Percentiles rank a stretch among this genome's conserved stretches.
Evolutionary conservation across 768 basidiomycete genomes (phyloP).

Genomic region (Naganishia onofrii): DNA sequence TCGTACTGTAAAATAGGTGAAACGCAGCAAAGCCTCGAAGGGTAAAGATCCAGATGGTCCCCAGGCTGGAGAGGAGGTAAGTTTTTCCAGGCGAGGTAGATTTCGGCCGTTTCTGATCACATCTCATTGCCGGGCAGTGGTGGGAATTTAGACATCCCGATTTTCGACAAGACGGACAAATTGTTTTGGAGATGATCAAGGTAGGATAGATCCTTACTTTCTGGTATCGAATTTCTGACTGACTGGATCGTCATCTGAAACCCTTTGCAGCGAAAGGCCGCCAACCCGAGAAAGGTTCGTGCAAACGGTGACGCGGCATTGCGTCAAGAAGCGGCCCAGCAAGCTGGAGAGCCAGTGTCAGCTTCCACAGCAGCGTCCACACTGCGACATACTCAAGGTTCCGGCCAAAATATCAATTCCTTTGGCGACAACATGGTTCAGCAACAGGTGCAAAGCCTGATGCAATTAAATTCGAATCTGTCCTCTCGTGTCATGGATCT

Average conservation of each 20-base stretch:
- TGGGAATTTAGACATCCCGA: conserved; percentile 25
- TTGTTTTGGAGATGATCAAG: conserved; percentile 16
- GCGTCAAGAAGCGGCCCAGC: conserved; percentile 11
- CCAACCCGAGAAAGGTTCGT: conserved; percentile 38
- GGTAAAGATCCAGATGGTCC: neutral
- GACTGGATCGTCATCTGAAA: neutral
- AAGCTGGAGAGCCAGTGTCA: neutral
- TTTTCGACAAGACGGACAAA: conserved; percentile 13
- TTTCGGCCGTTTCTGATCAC: neutral
- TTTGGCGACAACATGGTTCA: conserved; percentile 32
- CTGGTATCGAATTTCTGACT: neutral
- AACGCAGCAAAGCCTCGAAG: neutral
- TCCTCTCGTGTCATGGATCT: conserved; percentile 11
- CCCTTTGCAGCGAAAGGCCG: conserved; percentile 39
- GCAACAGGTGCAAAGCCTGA: conserved; percentile 27
- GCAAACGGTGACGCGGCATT: conserved; percentile 12
- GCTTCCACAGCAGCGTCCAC: conserved; percentile 23
- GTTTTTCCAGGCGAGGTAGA: neutral
- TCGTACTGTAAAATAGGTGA: neutral
- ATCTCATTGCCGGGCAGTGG: neutral
- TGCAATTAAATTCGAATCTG: conserved; percentile 31
- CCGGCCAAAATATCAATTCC: neutral
- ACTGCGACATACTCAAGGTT: neutral
- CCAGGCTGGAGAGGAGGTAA: conserved; percentile 9
- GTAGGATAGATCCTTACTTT: neutral